These are phyloP conservation scores for Acer yangbiense DNA, from an alignment of 345 rosid genomes.

Conservation along the genomic window DNA sequence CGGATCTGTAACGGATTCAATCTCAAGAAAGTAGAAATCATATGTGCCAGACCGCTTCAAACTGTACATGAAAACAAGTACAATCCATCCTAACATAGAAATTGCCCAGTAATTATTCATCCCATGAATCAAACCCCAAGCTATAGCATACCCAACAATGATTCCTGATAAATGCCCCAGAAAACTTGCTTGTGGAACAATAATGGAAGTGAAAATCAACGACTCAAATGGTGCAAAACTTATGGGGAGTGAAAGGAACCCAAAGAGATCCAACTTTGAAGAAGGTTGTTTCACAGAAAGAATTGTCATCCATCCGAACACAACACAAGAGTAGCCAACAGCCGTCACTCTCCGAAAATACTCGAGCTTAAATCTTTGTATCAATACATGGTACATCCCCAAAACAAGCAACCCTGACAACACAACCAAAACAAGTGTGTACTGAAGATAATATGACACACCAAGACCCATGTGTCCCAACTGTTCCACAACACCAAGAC, in stretches of 20 bases:
- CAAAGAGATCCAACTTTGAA: conserved; percentile 86
- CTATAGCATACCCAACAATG: conserved; percentile 86
- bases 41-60: conserved; percentile 88
- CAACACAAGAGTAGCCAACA: conserved; percentile 98
- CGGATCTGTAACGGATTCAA: conserved; percentile 84
- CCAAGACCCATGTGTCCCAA: conserved; percentile 77
- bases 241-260: conserved; percentile 90
- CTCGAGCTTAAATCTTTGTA: conserved; percentile 73
- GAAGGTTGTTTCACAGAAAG: conserved; percentile 95
- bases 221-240: conserved; percentile 98
- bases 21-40: conserved; percentile 79
- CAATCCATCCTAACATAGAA: conserved; percentile 84
- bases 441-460: conserved; percentile 77
- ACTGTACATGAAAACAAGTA: conserved; percentile 71
- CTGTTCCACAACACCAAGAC: conserved; percentile 90
- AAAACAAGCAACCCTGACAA: conserved; percentile 78
- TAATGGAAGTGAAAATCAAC: conserved; percentile 87
- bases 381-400: conserved; percentile 78
- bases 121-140: conserved; percentile 94
- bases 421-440: conserved; percentile 75
- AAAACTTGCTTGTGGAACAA: conserved; percentile 98
- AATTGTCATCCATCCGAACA: conserved; percentile 99
- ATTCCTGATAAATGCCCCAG: conserved; percentile 95
- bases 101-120: conserved; percentile 96
- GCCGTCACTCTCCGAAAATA: conserved; percentile 92